Evolutionary conservation across 2,329 filamentous ascomycete genomes (phyloP), one percentile per base, ranked within the genome.

Genomic region (Biscogniauxia marginata): DNA sequence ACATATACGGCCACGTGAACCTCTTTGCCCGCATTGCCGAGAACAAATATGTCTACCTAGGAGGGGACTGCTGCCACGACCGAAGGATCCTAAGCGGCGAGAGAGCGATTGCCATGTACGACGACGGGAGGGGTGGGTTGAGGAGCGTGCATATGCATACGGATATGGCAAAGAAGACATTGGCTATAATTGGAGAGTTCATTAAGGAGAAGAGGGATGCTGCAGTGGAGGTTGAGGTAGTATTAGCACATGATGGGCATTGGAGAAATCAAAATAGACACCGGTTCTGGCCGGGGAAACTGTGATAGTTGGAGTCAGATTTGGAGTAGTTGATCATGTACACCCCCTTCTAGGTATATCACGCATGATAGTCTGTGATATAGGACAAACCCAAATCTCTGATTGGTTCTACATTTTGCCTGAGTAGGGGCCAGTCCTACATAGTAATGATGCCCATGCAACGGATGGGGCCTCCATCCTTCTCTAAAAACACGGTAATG

Each of bases 51-150:
- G 69, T 81, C 1, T 79, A 77, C 61, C 73, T 84, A 0, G 78
- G 75, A 7, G 81, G 80, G 0, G 81, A 84, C 62, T 77, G 77
- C 25, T 84, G 78, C 57, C 82, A 84, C 60, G 79, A 84, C 63
- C 68, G 69, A 0, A 65, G 81, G 43, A 73, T 84, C 2, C 65
- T 84, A 65, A 76, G 68, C 1, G 79, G 79, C 0, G 79, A 83
- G 64, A 80, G 75, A 59, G 76, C 71, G 0, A 79, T 84, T 51
- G 82, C 79, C 2, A 66, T 76, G 52, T 84, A 79, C 67, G 71
- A 76, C 48, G 76, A 80, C 59, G 73, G 72, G 2, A 68, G 67
- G 20, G 79, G 79, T 1, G 71, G 73, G 3, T 46, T 68, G 53
- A 68, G 78, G 48, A 81, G 80, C 61, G 79, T 84, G 49, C 81